phyloP scores from a whole-genome alignment of 768 basidiomycete species.

The Tylopilus sp. region DNA sequence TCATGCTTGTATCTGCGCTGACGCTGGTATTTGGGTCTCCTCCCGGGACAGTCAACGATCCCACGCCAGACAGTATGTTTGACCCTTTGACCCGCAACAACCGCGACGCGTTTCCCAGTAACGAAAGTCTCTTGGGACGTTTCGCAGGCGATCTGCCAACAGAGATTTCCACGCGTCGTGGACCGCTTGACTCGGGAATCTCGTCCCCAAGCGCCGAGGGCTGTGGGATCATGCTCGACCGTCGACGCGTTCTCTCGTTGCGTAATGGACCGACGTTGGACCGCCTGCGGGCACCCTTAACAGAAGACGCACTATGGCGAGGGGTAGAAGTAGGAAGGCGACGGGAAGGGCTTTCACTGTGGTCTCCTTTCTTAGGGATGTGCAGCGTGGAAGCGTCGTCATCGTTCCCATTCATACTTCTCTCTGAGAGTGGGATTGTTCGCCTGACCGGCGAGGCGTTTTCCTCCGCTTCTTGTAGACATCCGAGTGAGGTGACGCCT shows the following conservation, averaged over 20 bases:
- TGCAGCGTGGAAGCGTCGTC: slow-evolving; percentile 21
- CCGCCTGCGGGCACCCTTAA: slow-evolving; percentile 49
- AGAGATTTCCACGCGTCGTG: slow-evolving; percentile 40
- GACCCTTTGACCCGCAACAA: slow-evolving; percentile 33
- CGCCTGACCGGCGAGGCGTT: slow-evolving; percentile 34
- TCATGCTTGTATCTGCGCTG: slow-evolving; percentile 48
- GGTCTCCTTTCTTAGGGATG: slow-evolving; percentile 36
- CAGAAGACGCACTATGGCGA: slow-evolving; percentile 29
- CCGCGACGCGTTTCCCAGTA: slow-evolving; percentile 41
- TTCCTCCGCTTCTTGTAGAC: slow-evolving; percentile 75
- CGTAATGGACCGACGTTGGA: slow-evolving; percentile 79
- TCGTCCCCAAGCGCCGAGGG: slow-evolving; percentile 47
- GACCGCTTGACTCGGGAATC: slow-evolving; percentile 26
- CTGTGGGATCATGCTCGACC: slow-evolving; percentile 81
- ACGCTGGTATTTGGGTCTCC: slow-evolving; percentile 41
- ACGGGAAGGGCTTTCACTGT: slow-evolving; percentile 42
- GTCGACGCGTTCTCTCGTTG: slow-evolving; percentile 64
- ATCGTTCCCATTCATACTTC: slow-evolving; percentile 52
- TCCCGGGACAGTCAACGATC: slow-evolving; percentile 30
- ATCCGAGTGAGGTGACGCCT: slow-evolving; percentile 49
- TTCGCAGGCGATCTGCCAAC: slow-evolving; percentile 53
- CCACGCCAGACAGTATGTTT: slow-evolving; percentile 30
- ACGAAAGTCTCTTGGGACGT: slow-evolving; percentile 53
- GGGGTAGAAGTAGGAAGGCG: slow-evolving; percentile 49
- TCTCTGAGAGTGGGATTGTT: slow-evolving; percentile 54